Evolutionary conservation across 192 early-diverging fungal genomes (phyloP).

Genomic region (Geranomyces michiganensis): DNA sequence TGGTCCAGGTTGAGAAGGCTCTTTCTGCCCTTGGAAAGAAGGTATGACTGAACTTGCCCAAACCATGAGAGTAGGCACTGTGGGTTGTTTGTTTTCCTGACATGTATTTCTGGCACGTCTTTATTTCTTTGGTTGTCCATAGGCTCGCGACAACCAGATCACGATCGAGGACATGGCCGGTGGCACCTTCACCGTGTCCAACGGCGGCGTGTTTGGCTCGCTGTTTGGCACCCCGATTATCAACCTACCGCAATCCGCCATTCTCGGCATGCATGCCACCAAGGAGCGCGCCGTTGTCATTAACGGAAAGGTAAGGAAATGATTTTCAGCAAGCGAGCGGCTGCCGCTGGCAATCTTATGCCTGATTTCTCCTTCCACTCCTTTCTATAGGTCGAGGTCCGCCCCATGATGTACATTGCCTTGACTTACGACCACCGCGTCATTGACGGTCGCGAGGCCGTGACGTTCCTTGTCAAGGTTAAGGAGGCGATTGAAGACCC

Average conservation of each 20-base stretch:
- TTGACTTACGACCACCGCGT: constrained; percentile 98
- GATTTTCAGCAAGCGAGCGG: not conserved
- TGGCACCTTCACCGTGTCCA: constrained; percentile 99
- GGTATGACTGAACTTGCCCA: constrained; percentile 49
- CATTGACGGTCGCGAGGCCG: constrained; percentile 98
- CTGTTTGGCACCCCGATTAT: constrained; percentile 98
- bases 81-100: not conserved
- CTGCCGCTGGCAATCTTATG: too few relatives aligned
- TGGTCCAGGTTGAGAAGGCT: constrained; percentile 89
- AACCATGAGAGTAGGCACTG: not conserved
- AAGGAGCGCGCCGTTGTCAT: constrained; percentile 96
- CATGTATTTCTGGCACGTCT: constrained; percentile 21
- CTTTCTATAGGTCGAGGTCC: constrained; percentile 25
- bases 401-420: constrained; percentile 91
- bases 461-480: constrained; percentile 95
- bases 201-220: constrained; percentile 98
- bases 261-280: constrained; percentile 98
- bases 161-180: constrained; percentile 97
- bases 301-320: constrained; percentile 75
- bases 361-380: not conserved
- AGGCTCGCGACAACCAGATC: constrained; percentile 94
- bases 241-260: constrained; percentile 95
- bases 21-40: constrained; percentile 86
- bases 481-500: constrained; percentile 99
- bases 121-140: constrained; percentile 35